phyloP scores from a whole-genome alignment of 192 early-diverging fungal genomes.

The Spizellomyces punctatus region DNA sequence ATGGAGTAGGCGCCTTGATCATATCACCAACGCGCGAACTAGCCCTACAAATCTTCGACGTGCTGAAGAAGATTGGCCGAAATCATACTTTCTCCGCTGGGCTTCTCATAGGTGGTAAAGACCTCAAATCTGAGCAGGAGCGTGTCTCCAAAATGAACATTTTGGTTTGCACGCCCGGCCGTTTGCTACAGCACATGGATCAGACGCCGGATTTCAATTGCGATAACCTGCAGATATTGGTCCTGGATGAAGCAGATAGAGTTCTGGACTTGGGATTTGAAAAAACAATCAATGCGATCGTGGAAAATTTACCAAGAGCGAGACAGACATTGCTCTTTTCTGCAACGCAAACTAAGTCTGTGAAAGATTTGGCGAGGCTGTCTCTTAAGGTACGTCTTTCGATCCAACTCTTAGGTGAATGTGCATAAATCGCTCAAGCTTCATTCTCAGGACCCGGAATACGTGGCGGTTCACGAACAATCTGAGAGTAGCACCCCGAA shows the following conservation, averaged over 20 bases:
- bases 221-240: conserved; percentile 75
- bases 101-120: conserved; percentile 87
- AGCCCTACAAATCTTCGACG: conserved; percentile 91
- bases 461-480: conserved; percentile 91
- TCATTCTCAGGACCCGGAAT: conserved; percentile 87
- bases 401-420: conserved; percentile 7
- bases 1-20: conserved; percentile 66
- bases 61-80: conserved; percentile 61
- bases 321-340: conserved; percentile 95
- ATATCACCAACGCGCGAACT: conserved; percentile 84
- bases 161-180: conserved; percentile 95
- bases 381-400: conserved; percentile 55
- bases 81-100: conserved; percentile 87
- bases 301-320: conserved; percentile 78
- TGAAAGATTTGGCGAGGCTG: conserved; percentile 90
- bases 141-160: conserved; percentile 66
- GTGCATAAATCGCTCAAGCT: conserved; percentile 92
- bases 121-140: conserved; percentile 72
- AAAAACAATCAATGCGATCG: conserved; percentile 84
- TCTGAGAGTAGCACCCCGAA: conserved; percentile 80
- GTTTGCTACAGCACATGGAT: conserved; percentile 94
- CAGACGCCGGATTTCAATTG: conserved; percentile 88
- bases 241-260: conserved; percentile 97
- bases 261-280: conserved; percentile 97
- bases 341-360: conserved; percentile 96